Evolutionary conservation across 139 green algal species (phyloP), one percentile per base, ranked within the genome.

Genomic region (Dunaliella primolecta): DNA sequence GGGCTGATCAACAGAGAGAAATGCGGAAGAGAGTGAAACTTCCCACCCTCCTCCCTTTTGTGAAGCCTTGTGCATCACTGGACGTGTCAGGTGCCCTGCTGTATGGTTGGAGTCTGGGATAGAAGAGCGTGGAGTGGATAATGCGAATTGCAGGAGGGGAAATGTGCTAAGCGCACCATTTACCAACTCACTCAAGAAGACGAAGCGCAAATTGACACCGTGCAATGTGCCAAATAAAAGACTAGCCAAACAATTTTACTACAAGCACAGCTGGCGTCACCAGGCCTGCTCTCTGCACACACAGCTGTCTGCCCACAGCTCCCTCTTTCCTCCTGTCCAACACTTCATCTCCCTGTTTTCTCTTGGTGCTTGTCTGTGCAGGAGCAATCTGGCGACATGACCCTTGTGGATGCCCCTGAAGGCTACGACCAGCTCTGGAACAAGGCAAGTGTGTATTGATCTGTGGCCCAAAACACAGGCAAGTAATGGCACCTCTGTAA

Each of bases 361-460:
- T 15, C 71, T 31, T 35, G 27, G 2, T 77, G 3, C 27, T 77
- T 31, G 20, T 20, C 23, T 23, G 23, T 3, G 36, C 86, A 91
- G 88, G 85, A 76, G 3, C 34, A 83, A 29, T 81, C 91, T 77
- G 83, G 75, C 1, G 91, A 94, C 72, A 57, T 94, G 11, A 30
- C 91, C 2, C 81, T 88, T 1, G 20, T 93, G 24, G 83, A 92
- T n/a, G 84, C 87, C 23, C 79, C 86, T 1, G 87, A 90, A 21
- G 91, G 91, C 0, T 94, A 94, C 56, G 30, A 88, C 3, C 75
- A 92, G 25, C 76, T 94, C 0, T 94, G 91, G 91, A 75, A 85
- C 25, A 94, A 93, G 89, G 90, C 90, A 78, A 29, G 75, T 72
- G 11, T 20, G 3, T 33, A 15, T 36, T 34, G 34, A 72, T 25